These are phyloP conservation scores for Ajuga chamaepitys DNA, from an alignment of 257 asterid genomes.

Conservation along the genomic window DNA sequence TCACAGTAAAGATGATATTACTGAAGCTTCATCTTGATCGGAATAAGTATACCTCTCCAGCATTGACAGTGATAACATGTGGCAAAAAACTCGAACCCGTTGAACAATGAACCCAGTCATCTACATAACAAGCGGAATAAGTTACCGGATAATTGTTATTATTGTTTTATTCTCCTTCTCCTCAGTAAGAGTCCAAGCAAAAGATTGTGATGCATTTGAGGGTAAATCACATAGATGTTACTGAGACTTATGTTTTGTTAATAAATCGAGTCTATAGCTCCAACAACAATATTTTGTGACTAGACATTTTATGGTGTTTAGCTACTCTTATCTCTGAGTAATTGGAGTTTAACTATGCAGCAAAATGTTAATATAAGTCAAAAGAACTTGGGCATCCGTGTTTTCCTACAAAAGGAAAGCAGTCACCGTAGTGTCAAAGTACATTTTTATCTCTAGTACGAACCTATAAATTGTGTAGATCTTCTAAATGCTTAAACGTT, in stretches of 20 bases:
- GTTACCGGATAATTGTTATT: background rate
- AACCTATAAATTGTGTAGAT: background rate
- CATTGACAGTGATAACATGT: constrained; percentile 21
- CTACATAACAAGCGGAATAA: constrained; percentile 26
- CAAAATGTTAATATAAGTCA: too few species aligned
- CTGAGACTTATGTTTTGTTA: background rate
- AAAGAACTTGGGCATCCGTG: background rate
- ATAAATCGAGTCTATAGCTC: background rate
- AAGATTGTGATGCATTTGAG: background rate
- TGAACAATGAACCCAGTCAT: constrained; percentile 43
- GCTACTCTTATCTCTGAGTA: too few species aligned
- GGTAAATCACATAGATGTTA: background rate
- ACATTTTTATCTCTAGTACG: background rate
- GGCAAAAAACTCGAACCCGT: constrained; percentile 37
- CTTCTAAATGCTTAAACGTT: too few species aligned
- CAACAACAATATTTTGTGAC: too few species aligned
- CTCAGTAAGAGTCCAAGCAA: background rate
- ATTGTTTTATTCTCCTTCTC: background rate
- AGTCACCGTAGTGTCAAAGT: background rate
- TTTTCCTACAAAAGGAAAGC: background rate
- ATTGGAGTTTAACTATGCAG: too few species aligned
- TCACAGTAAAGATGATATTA: background rate
- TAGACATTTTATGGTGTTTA: too few species aligned
- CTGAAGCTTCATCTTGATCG: background rate
- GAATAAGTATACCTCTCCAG: constrained; percentile 54